Conservation (phyloP, 2,329 filamentous ascomycete species). For the Chaetomiaceae sp. region DNA sequence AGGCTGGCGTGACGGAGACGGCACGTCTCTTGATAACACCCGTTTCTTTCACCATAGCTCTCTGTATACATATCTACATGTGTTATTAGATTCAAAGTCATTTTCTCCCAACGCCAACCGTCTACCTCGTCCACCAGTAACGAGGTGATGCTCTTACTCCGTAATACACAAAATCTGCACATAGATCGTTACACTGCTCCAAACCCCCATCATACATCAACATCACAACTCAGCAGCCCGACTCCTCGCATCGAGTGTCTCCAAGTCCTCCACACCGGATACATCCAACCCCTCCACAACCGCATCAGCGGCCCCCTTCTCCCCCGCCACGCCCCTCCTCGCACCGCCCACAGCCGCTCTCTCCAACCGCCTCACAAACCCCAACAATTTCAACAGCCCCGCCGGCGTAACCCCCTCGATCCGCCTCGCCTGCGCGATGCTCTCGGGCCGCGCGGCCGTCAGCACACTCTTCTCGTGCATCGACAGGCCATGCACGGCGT, state of each 20-base stretch:
- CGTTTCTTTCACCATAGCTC: too few species aligned
- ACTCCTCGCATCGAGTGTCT: slow-evolving; percentile 38
- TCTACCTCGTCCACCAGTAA: neutral
- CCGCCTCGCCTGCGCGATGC: slow-evolving; percentile 78
- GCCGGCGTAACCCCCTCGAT: slow-evolving; percentile 73
- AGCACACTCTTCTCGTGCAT: slow-evolving; percentile 73
- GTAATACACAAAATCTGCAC: neutral
- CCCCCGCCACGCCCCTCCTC: neutral
- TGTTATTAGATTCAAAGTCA: neutral
- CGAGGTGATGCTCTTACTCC: neutral
- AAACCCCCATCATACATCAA: neutral
- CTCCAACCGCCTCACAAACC: slow-evolving; percentile 43
- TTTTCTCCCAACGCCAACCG: neutral
- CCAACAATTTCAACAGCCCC: slow-evolving; percentile 57
- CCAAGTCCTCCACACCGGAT: slow-evolving; percentile 31
- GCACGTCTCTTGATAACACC: too few species aligned
- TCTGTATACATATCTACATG: too few species aligned
- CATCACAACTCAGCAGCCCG: slow-evolving; percentile 35
- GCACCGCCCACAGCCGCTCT: neutral
- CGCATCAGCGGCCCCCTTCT: neutral
- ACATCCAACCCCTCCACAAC: slow-evolving; percentile 19
- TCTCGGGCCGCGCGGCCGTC: slow-evolving; percentile 69
- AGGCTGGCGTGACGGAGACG: neutral
- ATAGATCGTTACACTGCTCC: neutral
- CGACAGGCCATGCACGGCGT: slow-evolving; percentile 66